Percentiles rank a stretch among this genome's conserved stretches.
Conservation (phyloP, 2,329 filamentous ascomycete genomes). For the Sporothrix luriei region DNA sequence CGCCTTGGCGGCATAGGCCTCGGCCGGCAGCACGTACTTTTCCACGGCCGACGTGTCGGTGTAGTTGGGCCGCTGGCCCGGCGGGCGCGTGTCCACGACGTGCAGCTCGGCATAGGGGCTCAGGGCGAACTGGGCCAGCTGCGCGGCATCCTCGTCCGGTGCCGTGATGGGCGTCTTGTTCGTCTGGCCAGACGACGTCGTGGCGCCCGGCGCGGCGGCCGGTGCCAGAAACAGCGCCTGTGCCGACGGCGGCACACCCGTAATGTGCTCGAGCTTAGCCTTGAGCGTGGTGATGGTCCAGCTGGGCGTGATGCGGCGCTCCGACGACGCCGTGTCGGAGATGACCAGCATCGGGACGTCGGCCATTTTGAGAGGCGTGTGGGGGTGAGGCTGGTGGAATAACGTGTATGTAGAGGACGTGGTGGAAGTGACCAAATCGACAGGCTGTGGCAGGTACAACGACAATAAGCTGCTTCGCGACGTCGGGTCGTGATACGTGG, state of each 20-base stretch:
- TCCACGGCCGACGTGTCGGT: constrained; percentile 78
- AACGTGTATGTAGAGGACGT: neutral
- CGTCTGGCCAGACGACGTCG: constrained; percentile 47
- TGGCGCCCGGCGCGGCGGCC: constrained; percentile 15
- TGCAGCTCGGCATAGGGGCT: constrained; percentile 76
- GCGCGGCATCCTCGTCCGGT: constrained; percentile 65
- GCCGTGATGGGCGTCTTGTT: constrained; percentile 67
- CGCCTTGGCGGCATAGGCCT: constrained; percentile 81
- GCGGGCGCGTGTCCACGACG: constrained; percentile 78
- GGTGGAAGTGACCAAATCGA: too few species aligned
- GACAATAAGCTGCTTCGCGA: neutral
- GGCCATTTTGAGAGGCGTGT: constrained; percentile 50
- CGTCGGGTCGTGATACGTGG: neutral
- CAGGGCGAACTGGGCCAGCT: constrained; percentile 67
- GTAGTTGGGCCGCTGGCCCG: constrained; percentile 74
- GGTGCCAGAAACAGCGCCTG: constrained; percentile 76
- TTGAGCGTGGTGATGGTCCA: constrained; percentile 88
- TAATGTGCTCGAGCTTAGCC: constrained; percentile 86
- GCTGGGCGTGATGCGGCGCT: constrained; percentile 87
- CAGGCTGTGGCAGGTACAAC: neutral
- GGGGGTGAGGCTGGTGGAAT: neutral
- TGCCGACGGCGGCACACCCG: constrained; percentile 78
- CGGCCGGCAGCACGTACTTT: constrained; percentile 85
- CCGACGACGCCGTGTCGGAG: constrained; percentile 76
- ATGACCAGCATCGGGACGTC: constrained; percentile 76